Conservation (phyloP, 192 early-diverging fungal genomes). For the Pilobolus umbonatus region DNA sequence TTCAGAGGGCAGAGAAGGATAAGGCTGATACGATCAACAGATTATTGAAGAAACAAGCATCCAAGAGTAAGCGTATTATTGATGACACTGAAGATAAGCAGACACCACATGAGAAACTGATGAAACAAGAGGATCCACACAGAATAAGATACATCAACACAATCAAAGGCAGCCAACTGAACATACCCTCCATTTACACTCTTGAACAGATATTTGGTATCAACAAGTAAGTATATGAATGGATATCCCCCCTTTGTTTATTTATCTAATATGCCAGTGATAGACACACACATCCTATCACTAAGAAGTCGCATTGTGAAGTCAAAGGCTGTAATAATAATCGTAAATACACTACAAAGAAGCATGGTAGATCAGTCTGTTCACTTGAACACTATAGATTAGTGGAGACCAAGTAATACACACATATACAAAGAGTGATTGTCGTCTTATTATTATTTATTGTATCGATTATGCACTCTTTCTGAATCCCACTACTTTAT, state of each 20-base stretch:
- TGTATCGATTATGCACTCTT: conserved; percentile 29
- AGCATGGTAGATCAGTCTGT: conserved; percentile 19
- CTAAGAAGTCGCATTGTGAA: conserved; percentile 4
- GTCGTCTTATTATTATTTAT: neutral
- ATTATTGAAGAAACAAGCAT: conserved; percentile 76
- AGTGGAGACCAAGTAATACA: conserved; percentile 7
- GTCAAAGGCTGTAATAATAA: conserved; percentile 16
- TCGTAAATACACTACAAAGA: conserved; percentile 24
- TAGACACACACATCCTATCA: neutral
- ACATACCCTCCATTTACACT: conserved; percentile 14
- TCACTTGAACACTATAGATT: conserved; percentile 26
- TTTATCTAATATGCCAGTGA: neutral
- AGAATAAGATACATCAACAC: conserved; percentile 14
- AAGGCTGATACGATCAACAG: conserved; percentile 75
- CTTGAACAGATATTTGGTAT: conserved; percentile 13
- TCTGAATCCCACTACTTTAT: conserved; percentile 50
- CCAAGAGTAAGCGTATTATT: conserved; percentile 55
- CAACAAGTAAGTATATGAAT: conserved; percentile 1
- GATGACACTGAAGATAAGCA: conserved; percentile 35
- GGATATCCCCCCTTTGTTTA: neutral
- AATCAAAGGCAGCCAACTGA: neutral
- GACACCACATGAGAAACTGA: conserved; percentile 3
- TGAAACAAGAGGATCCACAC: conserved; percentile 11
- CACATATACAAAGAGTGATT: neutral
- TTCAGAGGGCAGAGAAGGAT: conserved; percentile 72